Evolutionary conservation across 2,329 filamentous ascomycete genomes (phyloP).

Genomic region (Aspergillus sp.): DNA sequence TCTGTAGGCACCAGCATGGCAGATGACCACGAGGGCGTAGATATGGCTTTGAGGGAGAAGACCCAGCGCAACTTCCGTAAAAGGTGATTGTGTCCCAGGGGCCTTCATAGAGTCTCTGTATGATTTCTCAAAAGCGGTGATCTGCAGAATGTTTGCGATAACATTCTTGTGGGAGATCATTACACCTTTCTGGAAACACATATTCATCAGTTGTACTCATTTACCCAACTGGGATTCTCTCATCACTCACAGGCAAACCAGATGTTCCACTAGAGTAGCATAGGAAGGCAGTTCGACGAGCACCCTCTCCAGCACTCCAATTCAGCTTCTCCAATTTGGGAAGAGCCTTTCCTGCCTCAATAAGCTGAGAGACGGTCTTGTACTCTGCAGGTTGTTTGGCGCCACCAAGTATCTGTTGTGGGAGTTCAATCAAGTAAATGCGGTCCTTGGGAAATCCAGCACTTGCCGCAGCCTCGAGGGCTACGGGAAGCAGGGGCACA

Average conservation of each 20-base stretch:
- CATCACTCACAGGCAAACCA: slow-evolving; percentile 60
- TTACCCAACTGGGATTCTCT: background rate
- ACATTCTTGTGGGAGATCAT: slow-evolving; percentile 78
- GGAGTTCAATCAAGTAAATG: slow-evolving; percentile 66
- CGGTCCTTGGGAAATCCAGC: slow-evolving; percentile 59
- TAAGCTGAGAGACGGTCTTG: slow-evolving; percentile 63
- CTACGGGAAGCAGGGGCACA: slow-evolving; percentile 58
- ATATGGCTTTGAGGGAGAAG: slow-evolving; percentile 80
- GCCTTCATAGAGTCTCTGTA: slow-evolving; percentile 17
- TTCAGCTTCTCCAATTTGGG: slow-evolving; percentile 35
- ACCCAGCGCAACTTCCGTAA: slow-evolving; percentile 56
- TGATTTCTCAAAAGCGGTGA: slow-evolving; percentile 47
- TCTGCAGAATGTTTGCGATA: slow-evolving; percentile 69
- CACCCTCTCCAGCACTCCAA: slow-evolving; percentile 39
- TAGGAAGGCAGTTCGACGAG: slow-evolving; percentile 66
- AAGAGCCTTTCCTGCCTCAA: slow-evolving; percentile 52
- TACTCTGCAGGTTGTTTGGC: slow-evolving; percentile 42
- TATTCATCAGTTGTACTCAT: slow-evolving; percentile 6
- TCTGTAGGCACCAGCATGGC: slow-evolving; percentile 60
- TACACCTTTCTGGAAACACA: slow-evolving; percentile 62
- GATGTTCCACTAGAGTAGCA: slow-evolving; percentile 80
- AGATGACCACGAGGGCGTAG: slow-evolving; percentile 69
- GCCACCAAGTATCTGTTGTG: slow-evolving; percentile 49
- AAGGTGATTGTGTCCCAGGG: slow-evolving; percentile 43
- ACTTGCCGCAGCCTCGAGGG: slow-evolving; percentile 60